These are phyloP conservation scores for Oxyria digyna DNA, from an alignment of 148 eudicot species.

Conservation along the genomic window DNA sequence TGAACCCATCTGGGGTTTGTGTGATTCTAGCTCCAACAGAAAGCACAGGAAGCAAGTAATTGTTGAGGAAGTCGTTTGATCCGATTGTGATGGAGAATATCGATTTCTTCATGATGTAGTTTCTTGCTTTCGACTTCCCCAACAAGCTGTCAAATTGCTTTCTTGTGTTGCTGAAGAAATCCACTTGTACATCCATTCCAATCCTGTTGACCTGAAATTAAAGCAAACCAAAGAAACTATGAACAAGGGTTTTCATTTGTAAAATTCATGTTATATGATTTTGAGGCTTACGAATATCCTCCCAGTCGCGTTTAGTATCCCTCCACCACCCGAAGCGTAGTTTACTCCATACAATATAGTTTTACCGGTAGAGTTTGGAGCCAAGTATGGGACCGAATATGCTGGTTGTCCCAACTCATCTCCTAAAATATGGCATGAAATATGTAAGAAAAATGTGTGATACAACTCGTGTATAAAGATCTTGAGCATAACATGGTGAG, in stretches of 20 bases:
- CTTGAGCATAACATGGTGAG: background rate
- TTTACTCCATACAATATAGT: slow-evolving; percentile 65
- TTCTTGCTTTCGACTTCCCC: slow-evolving; percentile 64
- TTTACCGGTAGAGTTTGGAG: slow-evolving; percentile 77
- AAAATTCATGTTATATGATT: too few species aligned
- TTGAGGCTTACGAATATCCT: slow-evolving; percentile 63
- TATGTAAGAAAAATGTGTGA: background rate
- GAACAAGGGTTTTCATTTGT: background rate
- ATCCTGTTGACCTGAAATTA: slow-evolving; percentile 74
- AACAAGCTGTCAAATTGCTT: slow-evolving; percentile 54
- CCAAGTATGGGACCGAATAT: slow-evolving; percentile 66
- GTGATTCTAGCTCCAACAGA: slow-evolving; percentile 71
- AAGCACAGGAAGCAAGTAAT: slow-evolving; percentile 72
- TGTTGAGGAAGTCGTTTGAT: slow-evolving; percentile 90
- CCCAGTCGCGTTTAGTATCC: slow-evolving; percentile 84
- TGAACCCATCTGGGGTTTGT: slow-evolving; percentile 54
- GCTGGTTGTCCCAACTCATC: slow-evolving; percentile 66
- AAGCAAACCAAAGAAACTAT: background rate
- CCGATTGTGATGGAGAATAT: slow-evolving; percentile 82
- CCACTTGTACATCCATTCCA: slow-evolving; percentile 87
- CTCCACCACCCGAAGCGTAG: slow-evolving; percentile 96
- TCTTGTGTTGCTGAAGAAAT: slow-evolving; percentile 78
- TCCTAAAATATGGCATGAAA: slow-evolving; percentile 22
- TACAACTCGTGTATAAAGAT: background rate
- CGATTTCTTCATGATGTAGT: slow-evolving; percentile 45